Conservation (phyloP, 192 early-diverging fungal species). For the Gorgonomyces haynaldii region DNA sequence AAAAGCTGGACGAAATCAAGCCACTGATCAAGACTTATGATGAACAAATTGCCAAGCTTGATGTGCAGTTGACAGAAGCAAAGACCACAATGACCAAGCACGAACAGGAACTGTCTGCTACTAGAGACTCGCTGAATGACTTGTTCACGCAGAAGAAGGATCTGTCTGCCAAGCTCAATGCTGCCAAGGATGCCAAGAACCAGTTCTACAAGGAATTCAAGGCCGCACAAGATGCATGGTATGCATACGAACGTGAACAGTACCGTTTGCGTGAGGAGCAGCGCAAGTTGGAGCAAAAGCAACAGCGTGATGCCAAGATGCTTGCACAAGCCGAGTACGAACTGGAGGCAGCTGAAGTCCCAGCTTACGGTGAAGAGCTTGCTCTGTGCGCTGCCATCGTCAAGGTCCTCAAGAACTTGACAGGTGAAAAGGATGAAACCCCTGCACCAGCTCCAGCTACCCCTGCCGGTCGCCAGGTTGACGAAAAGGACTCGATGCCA, state of each 20-base stretch:
- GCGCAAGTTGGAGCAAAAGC: conserved; percentile 53
- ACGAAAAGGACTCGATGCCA: conserved; percentile 53
- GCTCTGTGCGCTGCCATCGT: conserved; percentile 69
- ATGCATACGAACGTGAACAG: conserved; percentile 55
- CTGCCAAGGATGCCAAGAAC: conserved; percentile 49
- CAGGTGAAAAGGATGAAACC: conserved; percentile 14
- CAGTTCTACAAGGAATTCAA: conserved; percentile 60
- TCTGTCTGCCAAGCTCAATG: conserved; percentile 60
- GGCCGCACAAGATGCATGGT: conserved; percentile 61
- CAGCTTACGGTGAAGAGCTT: conserved; percentile 82
- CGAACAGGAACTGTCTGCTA: conserved; percentile 46
- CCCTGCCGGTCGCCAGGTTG: conserved; percentile 38
- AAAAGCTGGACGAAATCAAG: conserved; percentile 43
- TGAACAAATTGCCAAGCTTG: conserved; percentile 8
- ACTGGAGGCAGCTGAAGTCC: conserved; percentile 74
- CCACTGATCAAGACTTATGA: conserved; percentile 39
- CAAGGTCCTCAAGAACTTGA: conserved; percentile 47
- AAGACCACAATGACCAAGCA: conserved; percentile 61
- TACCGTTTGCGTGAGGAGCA: conserved; percentile 45
- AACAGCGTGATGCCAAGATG: conserved; percentile 54
- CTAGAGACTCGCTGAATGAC: conserved; percentile 51
- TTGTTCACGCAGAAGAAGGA: conserved; percentile 61
- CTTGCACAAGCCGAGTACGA: conserved; percentile 58
- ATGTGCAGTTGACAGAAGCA: conserved; percentile 34
- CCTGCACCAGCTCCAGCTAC: conserved; percentile 22